These are phyloP conservation scores for Pichia sp. DNA, from an alignment of 1,139 yeast species.

Conservation along the genomic window DNA sequence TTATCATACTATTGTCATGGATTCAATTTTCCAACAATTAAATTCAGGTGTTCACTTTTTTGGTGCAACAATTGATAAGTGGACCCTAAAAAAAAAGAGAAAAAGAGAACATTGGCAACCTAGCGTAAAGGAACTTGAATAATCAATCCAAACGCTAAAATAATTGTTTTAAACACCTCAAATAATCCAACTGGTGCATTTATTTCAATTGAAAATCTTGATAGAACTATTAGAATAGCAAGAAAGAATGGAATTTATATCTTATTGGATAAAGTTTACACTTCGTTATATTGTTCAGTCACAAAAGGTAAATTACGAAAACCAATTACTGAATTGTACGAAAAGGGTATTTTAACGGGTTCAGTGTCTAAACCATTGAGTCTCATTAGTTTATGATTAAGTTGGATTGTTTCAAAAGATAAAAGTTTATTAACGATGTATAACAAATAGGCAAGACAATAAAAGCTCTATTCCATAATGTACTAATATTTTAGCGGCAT, in stretches of 20 bases:
- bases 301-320: constrained; percentile 29
- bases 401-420: constrained; percentile 45
- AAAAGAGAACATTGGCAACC: constrained; percentile 37
- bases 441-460: constrained; percentile 44
- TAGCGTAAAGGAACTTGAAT: constrained; percentile 33
- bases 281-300: constrained; percentile 44
- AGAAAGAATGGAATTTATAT: constrained; percentile 32
- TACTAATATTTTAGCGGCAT: not conserved
- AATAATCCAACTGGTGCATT: constrained; percentile 52
- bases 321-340: constrained; percentile 40
- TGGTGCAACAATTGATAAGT: constrained; percentile 38
- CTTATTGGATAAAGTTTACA: constrained; percentile 50
- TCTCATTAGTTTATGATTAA: constrained; percentile 48
- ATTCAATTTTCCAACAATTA: constrained; percentile 50
- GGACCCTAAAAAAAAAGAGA: constrained; percentile 33
- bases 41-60: constrained; percentile 45
- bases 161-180: constrained; percentile 47
- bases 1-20: constrained; percentile 45
- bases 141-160: constrained; percentile 35
- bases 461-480: constrained; percentile 30
- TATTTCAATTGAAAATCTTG: constrained; percentile 33
- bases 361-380: constrained; percentile 52
- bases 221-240: constrained; percentile 38
- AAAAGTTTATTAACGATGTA: constrained; percentile 29
- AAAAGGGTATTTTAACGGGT: constrained; percentile 42